phyloP scores from a whole-genome alignment of 805 yeast species.

The Wickerhamiella cacticola region DNA sequence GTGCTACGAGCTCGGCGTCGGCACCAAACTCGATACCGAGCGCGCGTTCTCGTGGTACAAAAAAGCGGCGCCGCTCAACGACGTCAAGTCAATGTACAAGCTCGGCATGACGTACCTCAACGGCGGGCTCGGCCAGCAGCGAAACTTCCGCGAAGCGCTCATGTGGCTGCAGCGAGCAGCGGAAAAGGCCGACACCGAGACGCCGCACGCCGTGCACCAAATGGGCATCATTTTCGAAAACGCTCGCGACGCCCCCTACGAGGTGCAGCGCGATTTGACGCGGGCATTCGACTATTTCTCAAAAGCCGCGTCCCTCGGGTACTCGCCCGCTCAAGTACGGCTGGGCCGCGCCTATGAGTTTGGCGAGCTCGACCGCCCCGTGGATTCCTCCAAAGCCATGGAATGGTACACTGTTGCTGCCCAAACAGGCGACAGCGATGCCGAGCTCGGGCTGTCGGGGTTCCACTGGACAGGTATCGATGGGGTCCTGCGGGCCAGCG shows the following conservation, averaged over 20 bases:
- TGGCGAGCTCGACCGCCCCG: constrained; percentile 43
- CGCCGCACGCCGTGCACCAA: constrained; percentile 49
- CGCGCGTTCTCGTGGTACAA: constrained; percentile 45
- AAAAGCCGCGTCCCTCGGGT: constrained; percentile 40
- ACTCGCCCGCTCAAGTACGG: constrained; percentile 56
- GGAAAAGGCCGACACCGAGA: constrained; percentile 32
- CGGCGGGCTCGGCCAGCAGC: constrained; percentile 34
- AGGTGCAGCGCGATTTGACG: constrained; percentile 24
- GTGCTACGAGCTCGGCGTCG: constrained; percentile 55
- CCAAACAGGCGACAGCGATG: constrained; percentile 48
- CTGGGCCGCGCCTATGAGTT: constrained; percentile 63
- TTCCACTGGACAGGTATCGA: constrained; percentile 71
- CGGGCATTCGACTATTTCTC: constrained; percentile 42
- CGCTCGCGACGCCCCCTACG: constrained; percentile 12
- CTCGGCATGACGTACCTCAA: constrained; percentile 52
- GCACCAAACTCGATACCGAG: constrained; percentile 34
- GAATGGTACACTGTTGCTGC: constrained; percentile 70
- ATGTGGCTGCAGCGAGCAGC: constrained; percentile 44
- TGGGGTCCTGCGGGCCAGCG: constrained; percentile 44
- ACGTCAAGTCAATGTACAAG: constrained; percentile 59
- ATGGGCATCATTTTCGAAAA: constrained; percentile 40
- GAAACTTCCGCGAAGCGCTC: constrained; percentile 35
- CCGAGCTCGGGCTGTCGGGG: constrained; percentile 61
- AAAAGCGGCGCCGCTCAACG: constrained; percentile 50
- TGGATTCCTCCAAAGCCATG: constrained; percentile 47